A percentile compares a stretch with the other conserved stretches of the same genome.
phyloP scores from a whole-genome alignment of 2,329 filamentous ascomycete species.

The Trichoderma breve region DNA sequence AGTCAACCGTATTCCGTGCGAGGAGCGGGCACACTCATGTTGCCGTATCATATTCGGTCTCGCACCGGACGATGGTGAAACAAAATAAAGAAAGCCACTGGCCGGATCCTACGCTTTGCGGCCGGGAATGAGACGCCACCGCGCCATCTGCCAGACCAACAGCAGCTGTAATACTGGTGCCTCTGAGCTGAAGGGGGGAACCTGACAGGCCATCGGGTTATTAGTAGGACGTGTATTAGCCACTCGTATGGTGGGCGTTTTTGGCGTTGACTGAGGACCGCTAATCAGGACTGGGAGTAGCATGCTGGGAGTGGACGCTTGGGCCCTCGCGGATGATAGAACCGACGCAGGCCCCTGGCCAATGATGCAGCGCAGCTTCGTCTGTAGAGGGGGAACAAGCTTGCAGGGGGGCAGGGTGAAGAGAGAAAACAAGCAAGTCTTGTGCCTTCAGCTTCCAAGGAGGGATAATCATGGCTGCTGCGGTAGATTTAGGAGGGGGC shows the following conservation, averaged over 20 bases:
- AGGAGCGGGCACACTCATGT: background rate
- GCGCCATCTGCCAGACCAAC: background rate
- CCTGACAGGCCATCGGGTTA: background rate
- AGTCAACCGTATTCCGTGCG: background rate
- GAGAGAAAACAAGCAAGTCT: slow-evolving; percentile 3
- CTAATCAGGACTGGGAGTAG: slow-evolving; percentile 7
- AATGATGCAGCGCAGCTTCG: background rate
- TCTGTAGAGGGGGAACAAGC: background rate
- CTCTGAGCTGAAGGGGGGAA: background rate
- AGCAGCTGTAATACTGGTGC: background rate
- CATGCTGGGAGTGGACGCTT: slow-evolving; percentile 5
- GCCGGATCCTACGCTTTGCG: slow-evolving; percentile 11
- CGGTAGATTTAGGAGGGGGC: background rate
- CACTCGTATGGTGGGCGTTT: background rate
- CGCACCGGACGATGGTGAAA: slow-evolving; percentile 8
- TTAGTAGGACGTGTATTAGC: slow-evolving; percentile 4
- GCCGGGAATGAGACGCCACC: slow-evolving; percentile 15
- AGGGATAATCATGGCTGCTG: background rate
- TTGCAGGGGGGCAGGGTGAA: background rate
- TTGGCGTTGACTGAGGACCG: slow-evolving; percentile 3
- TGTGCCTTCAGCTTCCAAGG: slow-evolving; percentile 2
- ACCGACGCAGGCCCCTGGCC: slow-evolving; percentile 9
- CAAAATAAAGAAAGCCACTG: background rate
- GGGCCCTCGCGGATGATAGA: slow-evolving; percentile 17
- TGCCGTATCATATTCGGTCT: slow-evolving; percentile 2